Percentiles rank a stretch among this genome's conserved stretches.
phyloP scores from a whole-genome alignment of 2,329 filamentous ascomycete genomes.

The Diaporthe velutina region DNA sequence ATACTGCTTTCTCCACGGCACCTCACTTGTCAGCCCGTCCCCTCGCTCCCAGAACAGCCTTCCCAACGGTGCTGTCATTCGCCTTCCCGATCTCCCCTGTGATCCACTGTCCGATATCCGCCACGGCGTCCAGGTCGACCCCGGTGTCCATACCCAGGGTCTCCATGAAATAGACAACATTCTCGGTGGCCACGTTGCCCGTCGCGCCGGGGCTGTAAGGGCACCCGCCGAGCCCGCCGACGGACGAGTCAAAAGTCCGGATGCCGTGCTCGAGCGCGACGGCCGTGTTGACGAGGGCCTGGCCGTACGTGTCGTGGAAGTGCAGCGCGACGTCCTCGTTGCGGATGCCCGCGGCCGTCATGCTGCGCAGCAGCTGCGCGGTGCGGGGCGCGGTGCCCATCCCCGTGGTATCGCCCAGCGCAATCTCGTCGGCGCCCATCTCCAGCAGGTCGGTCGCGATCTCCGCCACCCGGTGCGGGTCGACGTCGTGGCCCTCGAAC shows the following conservation, averaged over 20 bases:
- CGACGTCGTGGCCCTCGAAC: slow-evolving; percentile 76
- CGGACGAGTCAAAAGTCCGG: slow-evolving; percentile 82
- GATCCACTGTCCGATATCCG: slow-evolving; percentile 81
- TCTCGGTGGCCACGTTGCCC: slow-evolving; percentile 88
- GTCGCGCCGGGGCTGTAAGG: slow-evolving; percentile 89
- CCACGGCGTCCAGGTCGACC: slow-evolving; percentile 75
- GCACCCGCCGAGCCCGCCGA: slow-evolving; percentile 86
- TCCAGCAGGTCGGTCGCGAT: slow-evolving; percentile 80
- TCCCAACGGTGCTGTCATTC: slow-evolving; percentile 77
- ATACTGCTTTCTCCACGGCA: neutral
- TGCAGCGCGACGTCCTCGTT: slow-evolving; percentile 82
- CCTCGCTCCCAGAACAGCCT: slow-evolving; percentile 69
- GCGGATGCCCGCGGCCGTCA: slow-evolving; percentile 76
- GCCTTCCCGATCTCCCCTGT: slow-evolving; percentile 71
- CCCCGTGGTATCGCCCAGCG: slow-evolving; percentile 89
- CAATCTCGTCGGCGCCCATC: slow-evolving; percentile 92
- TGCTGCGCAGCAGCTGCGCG: slow-evolving; percentile 71
- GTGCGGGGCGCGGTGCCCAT: slow-evolving; percentile 86
- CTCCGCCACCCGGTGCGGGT: slow-evolving; percentile 73
- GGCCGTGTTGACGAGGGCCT: slow-evolving; percentile 85
- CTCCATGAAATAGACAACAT: slow-evolving; percentile 83
- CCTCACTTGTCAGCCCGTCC: neutral
- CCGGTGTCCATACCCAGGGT: slow-evolving; percentile 82
- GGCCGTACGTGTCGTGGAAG: slow-evolving; percentile 91
- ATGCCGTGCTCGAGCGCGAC: slow-evolving; percentile 83